Base-by-base conservation (phyloP, 192 early-diverging fungal genomes). In the Umbelopsis ramanniana region DNA sequence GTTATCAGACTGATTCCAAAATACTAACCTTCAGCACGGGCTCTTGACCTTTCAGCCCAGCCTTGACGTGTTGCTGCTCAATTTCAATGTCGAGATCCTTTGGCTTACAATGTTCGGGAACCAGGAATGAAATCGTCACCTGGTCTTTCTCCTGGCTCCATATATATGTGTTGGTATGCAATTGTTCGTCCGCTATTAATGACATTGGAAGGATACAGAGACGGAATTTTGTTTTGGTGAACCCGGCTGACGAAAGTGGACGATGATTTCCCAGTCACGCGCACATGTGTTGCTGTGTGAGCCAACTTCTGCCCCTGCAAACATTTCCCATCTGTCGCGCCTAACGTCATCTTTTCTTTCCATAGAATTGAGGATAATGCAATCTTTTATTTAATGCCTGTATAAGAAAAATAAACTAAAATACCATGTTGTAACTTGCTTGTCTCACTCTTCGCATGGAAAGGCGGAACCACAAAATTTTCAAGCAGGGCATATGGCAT, bases 21-120 rank as follows among this genome's bases (percentile, higher is more conserved):
- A 8, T 46, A 35, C 67, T 33, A 48, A 80, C 79, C 66, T 73
- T 67, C 26, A 80, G 46, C 5, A 80, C 79, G 37, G 79, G 79
- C 33, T 76, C 74, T 68, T 76, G 74, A 35, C 75, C 79, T 71
- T 71, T 76, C 8, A 80, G 46, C 6, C 79, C 79, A 8, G 75
- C 79, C 57, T 73, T 80, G 14, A 80, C 63, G 23, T 73, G 47
- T 26, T 73, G 72, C 33, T 47, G 14, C 46, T 80, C 74, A 60
- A 80, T 74, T n/a, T 53, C 55, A 24, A 80, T 76, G 52, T 80
- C 79, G 19, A 80, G 52, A 45, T 80, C 79, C 60, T 73, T 80
- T 3, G 79, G 60, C 26, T 63, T 73, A n/a, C 45, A 60, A 14
- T 55, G 24, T 22, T 80, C 79, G 1, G 74, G 79, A 11, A 80